Evolutionary conservation across 805 yeast genomes (phyloP).

Genomic region (Ogataea pignaliae): DNA sequence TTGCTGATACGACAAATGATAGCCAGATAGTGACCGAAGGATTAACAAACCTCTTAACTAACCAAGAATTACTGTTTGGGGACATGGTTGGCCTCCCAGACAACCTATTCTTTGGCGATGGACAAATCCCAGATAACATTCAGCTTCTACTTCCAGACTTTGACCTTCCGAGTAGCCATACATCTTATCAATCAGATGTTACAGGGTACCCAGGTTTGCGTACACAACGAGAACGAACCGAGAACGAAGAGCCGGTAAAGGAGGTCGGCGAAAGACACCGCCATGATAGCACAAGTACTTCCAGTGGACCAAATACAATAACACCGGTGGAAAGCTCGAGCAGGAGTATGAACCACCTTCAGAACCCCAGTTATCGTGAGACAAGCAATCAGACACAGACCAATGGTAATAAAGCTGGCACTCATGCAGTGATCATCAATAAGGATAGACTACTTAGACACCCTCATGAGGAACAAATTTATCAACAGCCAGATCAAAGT

Average conservation of each 20-base stretch:
- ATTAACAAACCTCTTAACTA: conserved; percentile 12
- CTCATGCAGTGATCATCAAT: not conserved
- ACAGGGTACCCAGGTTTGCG: too few species aligned
- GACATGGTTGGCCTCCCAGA: conserved; percentile 15
- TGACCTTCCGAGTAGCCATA: conserved; percentile 2
- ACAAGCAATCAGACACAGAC: not conserved
- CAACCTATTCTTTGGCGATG: conserved; percentile 8
- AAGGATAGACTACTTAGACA: too few species aligned
- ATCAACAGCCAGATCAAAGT: not conserved
- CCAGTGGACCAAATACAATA: not conserved
- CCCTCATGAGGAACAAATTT: not conserved
- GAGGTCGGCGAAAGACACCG: not conserved
- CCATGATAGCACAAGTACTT: not conserved
- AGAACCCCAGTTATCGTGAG: not conserved
- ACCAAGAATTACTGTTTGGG: conserved; percentile 22
- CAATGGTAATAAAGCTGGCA: not conserved
- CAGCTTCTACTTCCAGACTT: conserved; percentile 9
- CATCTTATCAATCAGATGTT: not conserved
- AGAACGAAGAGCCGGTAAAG: not conserved
- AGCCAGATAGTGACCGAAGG: conserved; percentile 9
- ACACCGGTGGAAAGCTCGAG: not conserved
- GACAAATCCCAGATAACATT: conserved; percentile 3
- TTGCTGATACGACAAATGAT: not conserved
- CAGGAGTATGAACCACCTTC: not conserved
- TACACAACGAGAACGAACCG: not conserved